Percentiles rank a stretch among this genome's conserved stretches.
Evolutionary conservation across 2,329 filamentous ascomycete genomes (phyloP).

Genomic region (Diplodia seriata): DNA sequence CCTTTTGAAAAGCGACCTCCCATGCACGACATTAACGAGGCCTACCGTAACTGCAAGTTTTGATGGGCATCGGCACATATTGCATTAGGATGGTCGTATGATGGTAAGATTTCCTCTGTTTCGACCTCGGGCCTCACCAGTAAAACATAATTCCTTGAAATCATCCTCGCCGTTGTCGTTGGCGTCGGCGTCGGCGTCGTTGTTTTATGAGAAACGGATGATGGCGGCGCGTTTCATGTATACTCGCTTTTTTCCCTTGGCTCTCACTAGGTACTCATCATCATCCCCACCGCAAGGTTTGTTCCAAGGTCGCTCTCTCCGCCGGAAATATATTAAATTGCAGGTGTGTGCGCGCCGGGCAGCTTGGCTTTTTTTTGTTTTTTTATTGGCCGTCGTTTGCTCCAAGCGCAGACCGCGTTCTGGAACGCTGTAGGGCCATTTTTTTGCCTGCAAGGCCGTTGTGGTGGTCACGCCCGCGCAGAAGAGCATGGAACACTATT

Average conservation of each 20-base stretch:
- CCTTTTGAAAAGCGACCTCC: not conserved
- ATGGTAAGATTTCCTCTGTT: not conserved
- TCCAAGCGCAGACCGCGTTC: no score
- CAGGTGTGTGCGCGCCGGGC: no score
- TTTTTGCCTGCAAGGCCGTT: no score
- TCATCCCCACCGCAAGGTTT: not conserved
- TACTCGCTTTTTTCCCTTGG: not conserved
- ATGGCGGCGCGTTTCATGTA: not conserved
- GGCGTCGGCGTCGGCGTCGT: not conserved
- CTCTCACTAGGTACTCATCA: not conserved
- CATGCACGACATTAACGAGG: no score
- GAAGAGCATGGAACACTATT: no score
- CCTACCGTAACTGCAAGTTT: not conserved
- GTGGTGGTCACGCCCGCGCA: no score
- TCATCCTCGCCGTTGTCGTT: not conserved
- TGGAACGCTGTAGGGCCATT: no score
- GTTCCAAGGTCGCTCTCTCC: not conserved
- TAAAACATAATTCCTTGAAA: not conserved
- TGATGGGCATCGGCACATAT: not conserved
- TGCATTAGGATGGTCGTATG: not conserved
- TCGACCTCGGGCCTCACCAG: not conserved
- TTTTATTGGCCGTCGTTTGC: no score
- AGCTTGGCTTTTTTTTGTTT: not conserved
- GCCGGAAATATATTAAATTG: no score
- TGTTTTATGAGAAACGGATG: not conserved